Conservation (phyloP, 2,329 filamentous ascomycete species). For the Diplodia mutila region DNA sequence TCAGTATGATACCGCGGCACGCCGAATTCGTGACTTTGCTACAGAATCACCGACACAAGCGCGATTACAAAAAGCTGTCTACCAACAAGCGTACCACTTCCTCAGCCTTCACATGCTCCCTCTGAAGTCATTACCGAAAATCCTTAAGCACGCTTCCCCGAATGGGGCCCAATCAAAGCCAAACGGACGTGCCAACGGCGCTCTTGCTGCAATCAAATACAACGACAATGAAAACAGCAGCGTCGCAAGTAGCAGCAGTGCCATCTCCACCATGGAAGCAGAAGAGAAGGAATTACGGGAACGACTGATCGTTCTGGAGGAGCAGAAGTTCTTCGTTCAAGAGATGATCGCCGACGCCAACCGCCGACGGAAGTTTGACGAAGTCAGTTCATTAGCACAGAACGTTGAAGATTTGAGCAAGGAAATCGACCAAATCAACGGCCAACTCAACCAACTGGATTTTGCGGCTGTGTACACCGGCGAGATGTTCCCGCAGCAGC, state of each 20-base stretch:
- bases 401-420: constrained; percentile 81
- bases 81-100: constrained; percentile 80
- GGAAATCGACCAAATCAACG: constrained; percentile 72
- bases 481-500: constrained; percentile 27
- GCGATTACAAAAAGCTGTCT: constrained; percentile 78
- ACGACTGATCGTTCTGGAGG: constrained; percentile 80
- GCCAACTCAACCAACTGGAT: constrained; percentile 70
- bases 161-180: constrained; percentile 43
- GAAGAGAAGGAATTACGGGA: constrained; percentile 85
- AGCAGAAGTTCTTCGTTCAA: constrained; percentile 86
- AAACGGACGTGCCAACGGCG: constrained; percentile 40
- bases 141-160: constrained; percentile 59
- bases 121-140: constrained; percentile 60
- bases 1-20: constrained; percentile 82
- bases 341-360: constrained; percentile 82
- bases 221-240: constrained; percentile 59
- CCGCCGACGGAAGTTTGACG: constrained; percentile 79
- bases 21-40: constrained; percentile 77
- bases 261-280: constrained; percentile 70
- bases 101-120: constrained; percentile 90
- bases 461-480: constrained; percentile 56
- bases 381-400: constrained; percentile 75
- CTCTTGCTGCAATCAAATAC: constrained; percentile 63
- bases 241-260: constrained; percentile 59
- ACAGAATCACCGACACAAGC: constrained; percentile 73